Evolutionary conservation across 106 monocot species (phyloP), one percentile per base, ranked within the genome.

Genomic region (Triglochin maritima): DNA sequence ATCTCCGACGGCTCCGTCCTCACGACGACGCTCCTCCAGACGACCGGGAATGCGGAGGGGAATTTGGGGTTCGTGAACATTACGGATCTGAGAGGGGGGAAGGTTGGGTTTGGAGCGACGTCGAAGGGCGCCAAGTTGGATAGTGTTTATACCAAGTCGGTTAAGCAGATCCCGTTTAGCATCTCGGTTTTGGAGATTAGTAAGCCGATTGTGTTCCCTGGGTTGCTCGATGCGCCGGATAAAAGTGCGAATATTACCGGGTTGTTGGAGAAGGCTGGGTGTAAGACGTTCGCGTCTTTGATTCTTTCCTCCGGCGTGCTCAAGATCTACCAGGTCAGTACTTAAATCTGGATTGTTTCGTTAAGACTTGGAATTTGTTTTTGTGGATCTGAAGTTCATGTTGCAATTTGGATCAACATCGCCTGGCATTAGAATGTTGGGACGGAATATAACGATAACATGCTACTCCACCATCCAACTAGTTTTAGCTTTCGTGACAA

Each of bases 21-120:
- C 76, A 79, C 88, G 60, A 88, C 91, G 69, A 91, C 96, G 5
- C 82, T 98, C 60, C 85, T 79, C 74, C 96, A 98, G 74, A 91
- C 96, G 74, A 98, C 96, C 47, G 96, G 96, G 58, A 71, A 83
- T 70, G 88, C 79, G 59, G 63, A 73, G 14, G 96, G 91, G 49
- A 79, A 98, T 77, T 56, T 82, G 41, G 96, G 96, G 9, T 88
- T 88, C 86, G 88, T 98, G 80, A 98, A 98, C 82, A 91, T 98
- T 71, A 98, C 91, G 49, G 78, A 98, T 76, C 63, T 81, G 44
- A 83, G 78, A 62, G 96, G 91, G 73, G 96, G 96, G 13, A 68
- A 67, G 49, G 96, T 98, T 50, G 85, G 68, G 47, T 91, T 98
- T 70, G 86, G 82, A 55, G 81, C 91, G 46, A 76, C 91, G 57